phyloP scores from a whole-genome alignment of 2,329 filamentous ascomycete genomes.

The Cladosporium sp. region DNA sequence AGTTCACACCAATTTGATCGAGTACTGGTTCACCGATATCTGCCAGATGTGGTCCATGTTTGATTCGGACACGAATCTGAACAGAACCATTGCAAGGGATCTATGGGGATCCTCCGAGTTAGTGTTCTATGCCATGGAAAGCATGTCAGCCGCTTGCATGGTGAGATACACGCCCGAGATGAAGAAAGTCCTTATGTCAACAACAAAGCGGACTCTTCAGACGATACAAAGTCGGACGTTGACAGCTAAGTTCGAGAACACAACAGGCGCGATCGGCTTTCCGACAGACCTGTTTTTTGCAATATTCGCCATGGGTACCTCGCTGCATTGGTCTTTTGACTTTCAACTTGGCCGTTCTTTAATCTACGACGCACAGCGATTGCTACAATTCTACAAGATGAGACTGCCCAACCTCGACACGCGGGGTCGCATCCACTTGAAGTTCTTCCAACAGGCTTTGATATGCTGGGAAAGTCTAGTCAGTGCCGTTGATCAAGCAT shows the following conservation, averaged over 20 bases:
- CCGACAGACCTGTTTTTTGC: constrained; percentile 15
- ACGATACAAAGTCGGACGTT: background rate
- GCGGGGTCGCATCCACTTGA: background rate
- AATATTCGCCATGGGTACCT: constrained; percentile 18
- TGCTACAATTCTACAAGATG: background rate
- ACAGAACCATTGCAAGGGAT: constrained; percentile 14
- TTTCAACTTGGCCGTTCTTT: background rate
- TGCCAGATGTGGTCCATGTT: constrained; percentile 19
- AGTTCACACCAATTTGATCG: constrained; percentile 13
- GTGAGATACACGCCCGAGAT: constrained; percentile 14
- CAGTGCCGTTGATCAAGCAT: background rate
- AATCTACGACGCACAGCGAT: background rate
- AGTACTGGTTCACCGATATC: constrained; percentile 19
- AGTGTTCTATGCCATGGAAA: constrained; percentile 15
- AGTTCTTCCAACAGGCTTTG: constrained; percentile 3
- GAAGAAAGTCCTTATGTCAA: constrained; percentile 1
- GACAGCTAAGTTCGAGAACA: background rate
- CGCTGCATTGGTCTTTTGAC: constrained; percentile 14
- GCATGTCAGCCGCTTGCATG: constrained; percentile 16
- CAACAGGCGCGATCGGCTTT: background rate
- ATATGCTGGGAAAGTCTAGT: constrained; percentile 6
- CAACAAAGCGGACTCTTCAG: background rate
- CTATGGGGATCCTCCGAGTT: constrained; percentile 14
- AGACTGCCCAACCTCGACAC: background rate
- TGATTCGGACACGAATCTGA: constrained; percentile 16